Conservation (phyloP, 2,329 filamentous ascomycete species). For the Aspergillus puulaauensis region DNA sequence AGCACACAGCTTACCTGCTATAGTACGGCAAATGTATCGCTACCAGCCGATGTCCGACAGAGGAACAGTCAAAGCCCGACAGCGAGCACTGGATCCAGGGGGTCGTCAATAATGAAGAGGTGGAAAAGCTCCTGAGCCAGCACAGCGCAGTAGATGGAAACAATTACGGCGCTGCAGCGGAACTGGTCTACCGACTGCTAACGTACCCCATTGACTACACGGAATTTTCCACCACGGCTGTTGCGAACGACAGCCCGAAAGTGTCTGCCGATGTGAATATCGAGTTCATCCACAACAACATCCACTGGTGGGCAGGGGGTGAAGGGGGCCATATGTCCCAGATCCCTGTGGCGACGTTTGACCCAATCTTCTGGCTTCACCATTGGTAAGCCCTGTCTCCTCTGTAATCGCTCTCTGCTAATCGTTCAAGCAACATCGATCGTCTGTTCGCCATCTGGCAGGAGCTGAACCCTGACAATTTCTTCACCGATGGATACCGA, state of each 20-base stretch:
- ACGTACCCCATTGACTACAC: neutral
- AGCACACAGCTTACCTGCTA: neutral
- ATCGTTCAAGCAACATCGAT: neutral
- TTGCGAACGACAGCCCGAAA: neutral
- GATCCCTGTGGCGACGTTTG: slow-evolving; percentile 10
- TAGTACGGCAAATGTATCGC: neutral
- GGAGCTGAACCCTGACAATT: slow-evolving; percentile 7
- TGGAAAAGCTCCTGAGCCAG: neutral
- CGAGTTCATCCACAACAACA: slow-evolving; percentile 12
- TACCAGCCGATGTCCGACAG: neutral
- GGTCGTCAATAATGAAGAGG: neutral
- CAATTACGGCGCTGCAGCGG: neutral
- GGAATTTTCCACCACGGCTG: neutral
- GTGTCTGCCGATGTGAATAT: neutral
- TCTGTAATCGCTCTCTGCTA: neutral
- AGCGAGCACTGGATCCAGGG: neutral
- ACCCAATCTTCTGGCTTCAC: slow-evolving; percentile 15
- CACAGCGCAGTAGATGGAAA: neutral
- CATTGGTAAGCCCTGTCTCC: slow-evolving; percentile 8
- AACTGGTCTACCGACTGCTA: neutral
- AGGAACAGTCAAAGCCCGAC: neutral
- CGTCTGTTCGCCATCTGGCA: slow-evolving; percentile 5
- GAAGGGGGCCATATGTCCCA: slow-evolving; percentile 10
- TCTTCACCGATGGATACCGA: neutral
- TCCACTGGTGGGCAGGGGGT: slow-evolving; percentile 3